Percentiles rank a stretch among this genome's conserved stretches.
These are phyloP conservation scores for Tilletia caries DNA, from an alignment of 1,284 basidiomycete species.

Conservation along the genomic window DNA sequence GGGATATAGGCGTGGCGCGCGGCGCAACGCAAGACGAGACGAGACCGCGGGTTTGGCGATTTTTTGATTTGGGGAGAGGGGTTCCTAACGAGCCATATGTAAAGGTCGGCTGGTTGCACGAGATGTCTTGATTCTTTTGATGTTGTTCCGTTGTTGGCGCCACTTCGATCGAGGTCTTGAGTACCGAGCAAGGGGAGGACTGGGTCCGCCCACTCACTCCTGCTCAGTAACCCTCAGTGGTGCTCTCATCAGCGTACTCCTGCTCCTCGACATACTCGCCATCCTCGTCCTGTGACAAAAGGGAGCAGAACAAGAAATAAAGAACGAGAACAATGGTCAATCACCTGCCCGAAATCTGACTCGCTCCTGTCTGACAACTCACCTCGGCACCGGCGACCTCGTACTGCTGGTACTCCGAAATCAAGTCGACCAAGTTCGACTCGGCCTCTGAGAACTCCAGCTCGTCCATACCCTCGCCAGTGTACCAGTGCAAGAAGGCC, in stretches of 20 bases:
- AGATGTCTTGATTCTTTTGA: not conserved
- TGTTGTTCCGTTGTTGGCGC: too few relatives aligned
- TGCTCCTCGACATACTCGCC: slow-evolving; percentile 31
- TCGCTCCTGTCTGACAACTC: not conserved
- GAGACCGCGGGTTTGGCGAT: too few relatives aligned
- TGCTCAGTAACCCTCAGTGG: not conserved
- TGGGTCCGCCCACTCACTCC: too few relatives aligned
- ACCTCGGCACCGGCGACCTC: slow-evolving; percentile 69
- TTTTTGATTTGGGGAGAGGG: too few relatives aligned
- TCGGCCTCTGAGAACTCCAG: slow-evolving; percentile 96
- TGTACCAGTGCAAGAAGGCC: slow-evolving; percentile 96
- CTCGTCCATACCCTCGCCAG: slow-evolving; percentile 82
- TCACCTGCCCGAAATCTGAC: not conserved
- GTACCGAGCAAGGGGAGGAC: too few relatives aligned
- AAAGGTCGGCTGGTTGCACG: not conserved
- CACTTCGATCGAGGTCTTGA: too few relatives aligned
- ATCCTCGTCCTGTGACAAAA: slow-evolving; percentile 56
- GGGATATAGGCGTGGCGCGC: too few relatives aligned
- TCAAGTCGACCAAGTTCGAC: slow-evolving; percentile 73
- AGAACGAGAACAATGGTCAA: slow-evolving; percentile 19
- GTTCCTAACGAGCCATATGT: too few relatives aligned
- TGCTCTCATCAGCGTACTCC: not conserved
- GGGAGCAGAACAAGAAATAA: too few relatives aligned
- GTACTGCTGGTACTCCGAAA: slow-evolving; percentile 73
- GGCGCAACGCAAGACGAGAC: too few relatives aligned